These are phyloP conservation scores for Fusarium clavum DNA, from an alignment of 2,329 filamentous ascomycete species.

Conservation along the genomic window DNA sequence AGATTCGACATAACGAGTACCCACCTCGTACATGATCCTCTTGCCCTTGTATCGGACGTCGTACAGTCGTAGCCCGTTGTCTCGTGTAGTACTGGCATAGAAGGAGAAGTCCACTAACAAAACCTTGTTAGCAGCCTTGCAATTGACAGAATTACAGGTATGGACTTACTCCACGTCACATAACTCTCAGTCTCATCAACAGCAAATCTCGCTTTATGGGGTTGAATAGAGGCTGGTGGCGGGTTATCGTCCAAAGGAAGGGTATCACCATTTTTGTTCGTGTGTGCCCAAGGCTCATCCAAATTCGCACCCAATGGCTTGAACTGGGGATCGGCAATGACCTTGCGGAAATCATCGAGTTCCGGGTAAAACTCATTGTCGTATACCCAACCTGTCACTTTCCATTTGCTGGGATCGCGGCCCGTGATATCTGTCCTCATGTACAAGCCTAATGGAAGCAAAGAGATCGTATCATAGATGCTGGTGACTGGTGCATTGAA, in stretches of 20 bases:
- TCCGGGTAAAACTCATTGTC: neutral
- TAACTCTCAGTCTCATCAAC: constrained; percentile 5
- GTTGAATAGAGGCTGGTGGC: neutral
- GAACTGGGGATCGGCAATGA: neutral
- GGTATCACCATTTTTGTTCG: neutral
- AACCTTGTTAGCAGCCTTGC: neutral
- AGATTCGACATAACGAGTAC: rapidly evolving
- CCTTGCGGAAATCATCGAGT: neutral
- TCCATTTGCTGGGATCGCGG: neutral
- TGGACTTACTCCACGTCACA: constrained; percentile 2
- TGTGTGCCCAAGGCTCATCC: constrained; percentile 9
- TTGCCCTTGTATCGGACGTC: constrained; percentile 1
- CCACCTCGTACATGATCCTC: constrained; percentile 4
- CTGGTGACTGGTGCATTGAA: constrained; percentile 6
- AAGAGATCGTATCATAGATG: constrained; percentile 8
- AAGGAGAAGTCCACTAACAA: neutral
- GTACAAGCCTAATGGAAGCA: neutral
- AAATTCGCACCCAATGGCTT: neutral
- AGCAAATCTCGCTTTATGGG: neutral
- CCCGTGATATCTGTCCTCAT: constrained; percentile 3
- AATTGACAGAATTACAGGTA: neutral
- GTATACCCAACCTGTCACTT: constrained; percentile 7
- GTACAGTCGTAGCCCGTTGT: neutral
- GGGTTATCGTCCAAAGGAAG: neutral
- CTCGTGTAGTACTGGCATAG: neutral